These are phyloP conservation scores for Nitzschia sp. DNA, from an alignment of 108 stramenopile genomes.

Conservation along the genomic window DNA sequence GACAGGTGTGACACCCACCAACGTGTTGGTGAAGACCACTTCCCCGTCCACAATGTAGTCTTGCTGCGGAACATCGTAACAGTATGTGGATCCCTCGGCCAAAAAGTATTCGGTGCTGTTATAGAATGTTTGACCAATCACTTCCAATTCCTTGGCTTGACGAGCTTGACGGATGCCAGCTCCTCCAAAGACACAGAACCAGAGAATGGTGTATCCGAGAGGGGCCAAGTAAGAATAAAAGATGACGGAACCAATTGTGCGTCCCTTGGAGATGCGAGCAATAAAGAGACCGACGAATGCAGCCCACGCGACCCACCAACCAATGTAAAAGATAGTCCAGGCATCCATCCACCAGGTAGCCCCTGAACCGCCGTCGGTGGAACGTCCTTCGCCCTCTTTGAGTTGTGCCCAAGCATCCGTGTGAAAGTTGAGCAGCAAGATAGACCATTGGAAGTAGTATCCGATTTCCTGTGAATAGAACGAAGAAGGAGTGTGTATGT, in stretches of 20 bases:
- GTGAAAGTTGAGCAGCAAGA: slow-evolving; percentile 44
- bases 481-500: background rate
- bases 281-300: slow-evolving; percentile 72
- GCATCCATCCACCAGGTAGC: slow-evolving; percentile 50
- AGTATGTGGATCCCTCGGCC: slow-evolving; percentile 19
- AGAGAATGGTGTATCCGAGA: slow-evolving; percentile 41
- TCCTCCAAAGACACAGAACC: slow-evolving; percentile 62
- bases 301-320: slow-evolving; percentile 74
- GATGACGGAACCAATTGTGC: slow-evolving; percentile 49
- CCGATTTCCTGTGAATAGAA: slow-evolving; percentile 39
- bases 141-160: slow-evolving; percentile 46
- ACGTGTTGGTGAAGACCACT: slow-evolving; percentile 36
- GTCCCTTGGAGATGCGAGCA: slow-evolving; percentile 62
- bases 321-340: slow-evolving; percentile 74
- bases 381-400: slow-evolving; percentile 42
- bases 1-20: slow-evolving; percentile 48
- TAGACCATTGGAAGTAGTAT: slow-evolving; percentile 50
- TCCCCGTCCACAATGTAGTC: slow-evolving; percentile 24
- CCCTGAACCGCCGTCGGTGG: slow-evolving; percentile 42
- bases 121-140: slow-evolving; percentile 20
- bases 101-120: slow-evolving; percentile 35
- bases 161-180: slow-evolving; percentile 53
- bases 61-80: slow-evolving; percentile 57
- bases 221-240: slow-evolving; percentile 39
- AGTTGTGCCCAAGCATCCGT: slow-evolving; percentile 57